A percentile compares a stretch with the other conserved stretches of the same genome.
phyloP scores from a whole-genome alignment of 108 stramenopile species.

The Discostella stelligeroides region DNA sequence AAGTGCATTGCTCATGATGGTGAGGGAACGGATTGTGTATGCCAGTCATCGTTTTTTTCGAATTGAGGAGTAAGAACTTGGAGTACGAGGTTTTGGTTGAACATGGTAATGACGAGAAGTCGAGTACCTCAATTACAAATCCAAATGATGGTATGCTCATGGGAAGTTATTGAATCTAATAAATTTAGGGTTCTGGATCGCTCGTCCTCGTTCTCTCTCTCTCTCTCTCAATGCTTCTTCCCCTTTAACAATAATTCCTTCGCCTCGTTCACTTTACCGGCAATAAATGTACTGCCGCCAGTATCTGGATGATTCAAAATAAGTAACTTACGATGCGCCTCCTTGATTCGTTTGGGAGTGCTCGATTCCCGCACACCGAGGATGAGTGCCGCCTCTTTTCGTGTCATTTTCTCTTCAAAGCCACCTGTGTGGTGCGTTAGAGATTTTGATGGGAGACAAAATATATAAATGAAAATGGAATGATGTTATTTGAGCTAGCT shows the following conservation, averaged over 20 bases:
- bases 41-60: slow-evolving; percentile 32
- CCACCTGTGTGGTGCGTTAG: slow-evolving; percentile 41
- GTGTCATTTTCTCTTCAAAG: slow-evolving; percentile 98
- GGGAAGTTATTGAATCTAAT: too few species aligned
- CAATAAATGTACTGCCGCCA: slow-evolving; percentile 95
- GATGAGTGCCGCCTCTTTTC: slow-evolving; percentile 96
- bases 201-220: too few species aligned
- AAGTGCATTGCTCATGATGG: slow-evolving; percentile 84
- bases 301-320: slow-evolving; percentile 99
- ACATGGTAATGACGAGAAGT: too few species aligned
- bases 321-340: slow-evolving; percentile 94
- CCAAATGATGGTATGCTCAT: too few species aligned
- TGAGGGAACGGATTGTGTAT: slow-evolving; percentile 69
- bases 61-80: slow-evolving; percentile 16
- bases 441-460: not conserved
- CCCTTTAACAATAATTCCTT: slow-evolving; percentile 97
- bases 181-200: too few species aligned
- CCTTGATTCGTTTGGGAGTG: slow-evolving; percentile 89
- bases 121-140: too few species aligned
- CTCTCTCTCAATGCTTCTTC: slow-evolving; percentile 32
- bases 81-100: too few species aligned
- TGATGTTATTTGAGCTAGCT: too few species aligned
- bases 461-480: too few species aligned
- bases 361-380: slow-evolving; percentile 95
- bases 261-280: slow-evolving; percentile 98